phyloP scores from a whole-genome alignment of 2,329 filamentous ascomycete species.

The Phialophora expanda region DNA sequence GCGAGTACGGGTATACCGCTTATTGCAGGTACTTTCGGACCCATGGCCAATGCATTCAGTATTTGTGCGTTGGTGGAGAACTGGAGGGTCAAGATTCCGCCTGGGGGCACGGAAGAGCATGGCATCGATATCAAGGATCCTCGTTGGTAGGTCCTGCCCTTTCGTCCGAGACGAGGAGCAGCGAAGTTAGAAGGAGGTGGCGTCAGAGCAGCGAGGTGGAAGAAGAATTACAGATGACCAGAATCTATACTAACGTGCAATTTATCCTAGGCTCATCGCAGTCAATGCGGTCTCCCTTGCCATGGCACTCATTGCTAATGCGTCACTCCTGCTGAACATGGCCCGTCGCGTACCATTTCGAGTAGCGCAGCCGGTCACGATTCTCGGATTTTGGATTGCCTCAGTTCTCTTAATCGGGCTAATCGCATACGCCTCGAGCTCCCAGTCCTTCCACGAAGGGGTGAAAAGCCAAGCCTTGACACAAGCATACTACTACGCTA shows the following conservation, averaged over 20 bases:
- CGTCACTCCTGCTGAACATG: conserved; percentile 64
- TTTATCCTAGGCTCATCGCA: conserved; percentile 52
- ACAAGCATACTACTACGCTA: conserved; percentile 65
- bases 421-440: conserved; percentile 51
- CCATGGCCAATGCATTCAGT: conserved; percentile 61
- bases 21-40: conserved; percentile 61
- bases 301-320: conserved; percentile 61
- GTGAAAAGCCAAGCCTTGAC: conserved; percentile 55
- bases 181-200: not conserved
- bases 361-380: conserved; percentile 64
- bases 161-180: not conserved
- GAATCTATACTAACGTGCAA: not conserved
- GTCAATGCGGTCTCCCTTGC: conserved; percentile 63
- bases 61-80: conserved; percentile 61
- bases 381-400: conserved; percentile 63
- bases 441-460: conserved; percentile 45
- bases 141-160: conserved; percentile 50
- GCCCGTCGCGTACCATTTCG: conserved; percentile 60
- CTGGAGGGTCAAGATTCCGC: conserved; percentile 61
- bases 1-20: conserved; percentile 64
- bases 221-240: not conserved
- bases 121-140: conserved; percentile 59
- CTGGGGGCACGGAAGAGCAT: conserved; percentile 51
- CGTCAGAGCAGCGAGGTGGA: not conserved
- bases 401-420: conserved; percentile 61